These are phyloP conservation scores for Apiospora malaysiana DNA, from an alignment of 2,329 filamentous ascomycete species.

Conservation along the genomic window DNA sequence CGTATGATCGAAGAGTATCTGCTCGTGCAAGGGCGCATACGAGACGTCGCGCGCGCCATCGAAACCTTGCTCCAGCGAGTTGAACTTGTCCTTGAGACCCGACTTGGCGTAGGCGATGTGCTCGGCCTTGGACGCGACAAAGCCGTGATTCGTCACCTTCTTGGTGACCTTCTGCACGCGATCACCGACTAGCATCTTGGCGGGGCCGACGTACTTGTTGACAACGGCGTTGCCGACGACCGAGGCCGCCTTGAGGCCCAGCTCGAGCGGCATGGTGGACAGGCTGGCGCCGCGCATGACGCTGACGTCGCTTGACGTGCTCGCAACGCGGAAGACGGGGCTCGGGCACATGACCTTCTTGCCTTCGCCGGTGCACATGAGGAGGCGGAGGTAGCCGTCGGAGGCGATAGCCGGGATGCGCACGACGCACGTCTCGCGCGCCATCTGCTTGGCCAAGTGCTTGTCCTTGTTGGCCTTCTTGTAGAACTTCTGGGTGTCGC, in stretches of 20 bases:
- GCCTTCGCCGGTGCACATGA: slow-evolving; percentile 59
- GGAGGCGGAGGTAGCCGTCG: slow-evolving; percentile 73
- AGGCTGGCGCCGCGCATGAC: slow-evolving; percentile 70
- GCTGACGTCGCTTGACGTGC: slow-evolving; percentile 65
- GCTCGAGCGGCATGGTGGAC: slow-evolving; percentile 67
- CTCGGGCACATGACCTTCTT: slow-evolving; percentile 66
- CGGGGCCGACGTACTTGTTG: slow-evolving; percentile 50
- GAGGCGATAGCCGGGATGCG: slow-evolving; percentile 66
- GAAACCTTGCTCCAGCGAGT: slow-evolving; percentile 44
- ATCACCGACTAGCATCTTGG: slow-evolving; percentile 48
- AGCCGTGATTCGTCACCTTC: slow-evolving; percentile 35
- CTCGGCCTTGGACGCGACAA: slow-evolving; percentile 48
- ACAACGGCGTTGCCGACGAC: slow-evolving; percentile 53
- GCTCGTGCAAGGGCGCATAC: slow-evolving; percentile 44
- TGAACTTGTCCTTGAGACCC: slow-evolving; percentile 40
- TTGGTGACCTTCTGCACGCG: slow-evolving; percentile 44
- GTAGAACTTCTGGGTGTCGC: slow-evolving; percentile 68
- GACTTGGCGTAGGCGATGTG: slow-evolving; percentile 45
- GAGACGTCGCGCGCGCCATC: slow-evolving; percentile 39
- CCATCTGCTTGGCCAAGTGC: slow-evolving; percentile 52
- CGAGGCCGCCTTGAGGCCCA: slow-evolving; percentile 64
- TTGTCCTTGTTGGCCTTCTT: slow-evolving; percentile 58
- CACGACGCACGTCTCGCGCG: slow-evolving; percentile 68
- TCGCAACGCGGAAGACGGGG: slow-evolving; percentile 72
- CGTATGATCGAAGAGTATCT: slow-evolving; percentile 40